phyloP scores from a whole-genome alignment of 345 rosid genomes.

The Heritiera littoralis region DNA sequence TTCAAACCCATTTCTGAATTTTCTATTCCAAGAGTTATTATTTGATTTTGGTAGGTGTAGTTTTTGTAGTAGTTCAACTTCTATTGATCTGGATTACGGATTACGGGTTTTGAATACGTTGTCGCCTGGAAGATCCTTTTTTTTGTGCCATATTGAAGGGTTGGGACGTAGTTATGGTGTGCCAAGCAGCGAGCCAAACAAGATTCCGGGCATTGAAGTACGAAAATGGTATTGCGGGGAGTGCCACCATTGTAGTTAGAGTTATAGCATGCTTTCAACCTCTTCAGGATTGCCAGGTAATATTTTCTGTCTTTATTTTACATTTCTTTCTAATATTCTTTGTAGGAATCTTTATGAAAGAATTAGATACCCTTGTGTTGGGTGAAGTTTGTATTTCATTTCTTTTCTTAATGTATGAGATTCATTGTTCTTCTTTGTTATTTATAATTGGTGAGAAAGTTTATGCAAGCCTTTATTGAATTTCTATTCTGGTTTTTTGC shows the following conservation, averaged over 20 bases:
- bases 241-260: conserved; percentile 71
- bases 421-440: not conserved
- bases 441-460: not conserved
- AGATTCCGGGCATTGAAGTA: conserved; percentile 84
- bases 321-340: not conserved
- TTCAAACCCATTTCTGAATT: not conserved
- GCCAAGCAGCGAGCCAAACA: conserved; percentile 88
- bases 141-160: conserved; percentile 32
- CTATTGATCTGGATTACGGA: not conserved
- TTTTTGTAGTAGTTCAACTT: not conserved
- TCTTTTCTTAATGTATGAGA: not conserved
- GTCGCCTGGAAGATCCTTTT: conserved; percentile 18
- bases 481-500: conserved; percentile 25
- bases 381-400: conserved; percentile 13
- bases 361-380: conserved; percentile 12
- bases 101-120: conserved; percentile 12
- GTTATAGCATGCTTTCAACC: conserved; percentile 88
- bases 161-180: conserved; percentile 78
- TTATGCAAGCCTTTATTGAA: not conserved
- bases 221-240: conserved; percentile 83
- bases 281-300: conserved; percentile 83
- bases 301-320: not conserved
- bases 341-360: not conserved
- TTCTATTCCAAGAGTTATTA: not conserved
- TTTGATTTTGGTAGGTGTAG: not conserved